Evolutionary conservation across 805 yeast genomes (phyloP), one percentile per base, ranked within the genome.

Genomic region (Myxozyma vanderwaltii): DNA sequence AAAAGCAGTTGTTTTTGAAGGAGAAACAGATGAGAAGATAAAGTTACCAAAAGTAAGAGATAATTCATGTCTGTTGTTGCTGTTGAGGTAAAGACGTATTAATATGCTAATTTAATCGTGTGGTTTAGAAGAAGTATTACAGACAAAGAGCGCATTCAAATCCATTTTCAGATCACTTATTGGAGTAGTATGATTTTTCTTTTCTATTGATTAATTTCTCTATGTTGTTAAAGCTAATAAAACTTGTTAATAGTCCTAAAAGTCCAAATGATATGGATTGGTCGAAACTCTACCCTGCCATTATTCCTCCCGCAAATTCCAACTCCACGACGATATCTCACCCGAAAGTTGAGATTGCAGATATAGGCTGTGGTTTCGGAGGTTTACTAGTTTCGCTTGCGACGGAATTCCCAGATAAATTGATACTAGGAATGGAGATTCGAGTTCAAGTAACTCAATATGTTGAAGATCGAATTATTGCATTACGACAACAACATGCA

Each of bases 101-200:
- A n/a, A n/a, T n/a, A n/a, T n/a, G n/a, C n/a, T n/a, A n/a, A n/a
- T n/a, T n/a, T n/a, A n/a, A n/a, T n/a, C n/a, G n/a, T n/a, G n/a
- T n/a, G n/a, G n/a, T 40, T 13, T 49, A 72, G 68, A 77, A 94
- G 72, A 81, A 94, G 68, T 94, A 81, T 71, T 94, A 94, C 73
- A 82, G 99, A 72, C 99, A 94, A 75, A 79, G 99, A 74, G 99
- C 99, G 1, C 99, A 94, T 71, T 91, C 97, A 1, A 94, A 94
- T 71, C 98, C 98, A 23, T 94, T 94, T 69, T 88, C 96, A 19
- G 99, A 94, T 74, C 99, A 94, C 73, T 83, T 86, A 68, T 78
- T 94, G 46, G 96, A 89, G 61, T 94, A 94, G 72, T 69, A 63
- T 35, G 72, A 48, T 10, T n/a, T 12, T 26, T 15, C 17, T 15